Conservation (phyloP, 352 stramenopile species). For the Pelagophyceae sp. region DNA sequence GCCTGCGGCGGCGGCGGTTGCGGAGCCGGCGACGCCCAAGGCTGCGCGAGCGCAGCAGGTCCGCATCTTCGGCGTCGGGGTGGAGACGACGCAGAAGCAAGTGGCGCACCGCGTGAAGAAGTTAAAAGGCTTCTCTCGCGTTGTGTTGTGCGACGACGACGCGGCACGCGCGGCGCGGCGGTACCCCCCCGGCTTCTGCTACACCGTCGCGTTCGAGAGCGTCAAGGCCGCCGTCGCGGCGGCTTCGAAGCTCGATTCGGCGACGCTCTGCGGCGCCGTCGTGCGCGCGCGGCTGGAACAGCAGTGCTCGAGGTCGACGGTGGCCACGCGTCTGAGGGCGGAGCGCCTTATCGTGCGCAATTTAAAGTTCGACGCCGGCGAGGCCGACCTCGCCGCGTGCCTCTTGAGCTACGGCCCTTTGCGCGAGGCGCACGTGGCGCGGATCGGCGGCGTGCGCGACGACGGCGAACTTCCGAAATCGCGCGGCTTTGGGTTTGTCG, state of each 20-base stretch:
- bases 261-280: conserved; percentile 26
- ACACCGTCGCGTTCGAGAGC: conserved; percentile 24
- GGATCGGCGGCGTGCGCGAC: background rate
- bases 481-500: conserved; percentile 36
- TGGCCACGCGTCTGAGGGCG: conserved; percentile 16
- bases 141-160: background rate
- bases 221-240: conserved; percentile 26
- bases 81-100: conserved; percentile 27
- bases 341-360: conserved; percentile 35
- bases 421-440: conserved; percentile 22
- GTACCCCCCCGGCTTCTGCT: conserved; percentile 17
- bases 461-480: conserved; percentile 20
- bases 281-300: conserved; percentile 20
- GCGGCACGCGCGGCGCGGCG: too few species aligned
- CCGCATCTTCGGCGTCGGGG: conserved; percentile 31
- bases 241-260: conserved; percentile 26
- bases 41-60: conserved; percentile 22
- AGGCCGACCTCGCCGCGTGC: conserved; percentile 25
- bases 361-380: conserved; percentile 27
- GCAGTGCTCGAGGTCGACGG: conserved; percentile 20
- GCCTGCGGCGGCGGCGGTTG: background rate
- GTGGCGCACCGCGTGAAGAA: conserved; percentile 34
- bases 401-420: conserved; percentile 32
- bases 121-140: conserved; percentile 4
- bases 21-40: background rate